Conservation (phyloP, 2,329 filamentous ascomycete species). For the Emergomyces africanus region DNA sequence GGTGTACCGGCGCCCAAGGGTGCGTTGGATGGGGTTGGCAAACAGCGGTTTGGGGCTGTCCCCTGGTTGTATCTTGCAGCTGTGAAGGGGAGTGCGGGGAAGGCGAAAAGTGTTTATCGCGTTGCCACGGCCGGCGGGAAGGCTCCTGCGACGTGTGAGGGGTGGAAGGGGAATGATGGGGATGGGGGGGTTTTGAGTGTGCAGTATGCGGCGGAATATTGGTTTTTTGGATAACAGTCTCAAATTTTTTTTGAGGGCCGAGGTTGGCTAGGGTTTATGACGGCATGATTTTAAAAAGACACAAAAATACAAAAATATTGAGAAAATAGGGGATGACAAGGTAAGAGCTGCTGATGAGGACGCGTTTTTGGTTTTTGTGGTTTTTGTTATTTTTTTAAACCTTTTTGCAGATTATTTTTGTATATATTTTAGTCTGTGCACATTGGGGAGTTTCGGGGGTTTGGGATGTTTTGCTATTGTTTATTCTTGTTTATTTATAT, state of each 20-base stretch:
- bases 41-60: conserved; percentile 55
- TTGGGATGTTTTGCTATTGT: too few species aligned
- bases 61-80: conserved; percentile 61
- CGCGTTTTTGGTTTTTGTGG: too few species aligned
- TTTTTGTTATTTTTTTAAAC: too few species aligned
- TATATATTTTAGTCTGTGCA: too few species aligned
- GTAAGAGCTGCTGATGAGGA: too few species aligned
- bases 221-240: conserved; percentile 37
- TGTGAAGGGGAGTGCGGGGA: conserved; percentile 44
- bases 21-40: conserved; percentile 44
- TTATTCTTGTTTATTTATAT: too few species aligned
- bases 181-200: conserved; percentile 54
- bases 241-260: neutral
- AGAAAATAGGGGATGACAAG: neutral
- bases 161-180: conserved; percentile 30
- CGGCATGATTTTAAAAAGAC: neutral
- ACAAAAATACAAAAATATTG: neutral
- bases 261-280: neutral
- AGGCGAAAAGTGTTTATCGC: conserved; percentile 66
- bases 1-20: conserved; percentile 49
- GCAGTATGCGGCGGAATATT: conserved; percentile 72
- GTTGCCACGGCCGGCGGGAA: conserved; percentile 72
- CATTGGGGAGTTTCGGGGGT: too few species aligned
- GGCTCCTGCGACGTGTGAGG: conserved; percentile 59
- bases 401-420: too few species aligned